Evolutionary conservation across 306 rosid species (phyloP), one percentile per base, ranked within the genome.

Genomic region (Luffa acutangula): DNA sequence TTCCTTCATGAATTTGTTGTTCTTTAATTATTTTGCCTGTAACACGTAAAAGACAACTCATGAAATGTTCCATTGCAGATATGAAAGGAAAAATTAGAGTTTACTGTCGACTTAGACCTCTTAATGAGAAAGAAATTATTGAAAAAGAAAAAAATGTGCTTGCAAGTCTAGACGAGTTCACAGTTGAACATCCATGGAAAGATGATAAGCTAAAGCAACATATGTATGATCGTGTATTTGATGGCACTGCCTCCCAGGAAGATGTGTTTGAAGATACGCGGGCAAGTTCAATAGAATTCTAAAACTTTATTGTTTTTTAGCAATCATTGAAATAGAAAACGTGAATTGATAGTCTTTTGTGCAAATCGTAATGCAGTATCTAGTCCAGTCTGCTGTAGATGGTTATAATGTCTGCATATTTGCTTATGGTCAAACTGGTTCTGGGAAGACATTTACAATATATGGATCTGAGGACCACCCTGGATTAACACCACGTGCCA

Each of bases 1-100:
- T 2, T 65, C n/a, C 20, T 34, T 63, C 71, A 7, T 37, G 7
- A 36, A 2, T 2, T 15, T 64, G 7, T 46, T 46, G 5, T 49
- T 60, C 11, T 21, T 31, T 62, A 31, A 60, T 60, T 59, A 62
- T 62, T 33, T 33, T 33, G 7, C 18, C 7, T 11, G 42, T 62
- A 12, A 33, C 17, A 31, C 31, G 41, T 5, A 31, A 36, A 60
- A 59, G 25, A 25, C 10, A 64, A 7, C 31, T 15, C 37, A 18
- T 42, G 52, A 67, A 67, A 41, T 9, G 75, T 42, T 66, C 51
- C 39, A n/a, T 86, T 81, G 79, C 89, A 95, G 99, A 95, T 82
- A 95, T 95, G 99, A 95, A 95, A 90, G 99, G 99, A 62, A 95
- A 95, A 87, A 93, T 95, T 15, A 84, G 99, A 90, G 99, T 95